Evolutionary conservation across 2,329 filamentous ascomycete species (phyloP).

Genomic region (Teratosphaeria zuluensis): DNA sequence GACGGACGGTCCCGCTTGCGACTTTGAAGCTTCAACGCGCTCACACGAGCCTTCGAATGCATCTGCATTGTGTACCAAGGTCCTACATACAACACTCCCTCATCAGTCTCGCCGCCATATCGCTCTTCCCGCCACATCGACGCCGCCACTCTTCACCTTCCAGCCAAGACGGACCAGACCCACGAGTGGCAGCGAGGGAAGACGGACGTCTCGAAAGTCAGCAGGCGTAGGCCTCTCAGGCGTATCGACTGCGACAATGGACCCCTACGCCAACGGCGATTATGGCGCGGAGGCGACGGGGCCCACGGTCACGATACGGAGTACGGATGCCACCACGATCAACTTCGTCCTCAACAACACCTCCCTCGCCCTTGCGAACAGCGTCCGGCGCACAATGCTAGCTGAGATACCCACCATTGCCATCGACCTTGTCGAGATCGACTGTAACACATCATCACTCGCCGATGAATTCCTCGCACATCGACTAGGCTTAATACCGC

Average conservation of each 20-base stretch:
- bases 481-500: slow-evolving; percentile 78
- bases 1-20: background rate
- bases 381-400: slow-evolving; percentile 79
- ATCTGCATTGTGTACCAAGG: background rate
- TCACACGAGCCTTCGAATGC: background rate
- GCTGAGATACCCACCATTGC: slow-evolving; percentile 91
- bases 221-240: background rate
- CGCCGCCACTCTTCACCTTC: too few relatives aligned
- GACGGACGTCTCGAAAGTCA: background rate
- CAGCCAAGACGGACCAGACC: background rate
- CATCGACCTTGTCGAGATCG: slow-evolving; percentile 88
- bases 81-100: background rate
- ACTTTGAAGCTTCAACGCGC: background rate
- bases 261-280: slow-evolving; percentile 1
- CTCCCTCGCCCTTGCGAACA: slow-evolving; percentile 86
- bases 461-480: slow-evolving; percentile 95
- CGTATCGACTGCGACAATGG: background rate
- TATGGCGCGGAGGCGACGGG: slow-evolving; percentile 13
- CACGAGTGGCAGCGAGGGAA: background rate
- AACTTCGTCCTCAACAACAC: slow-evolving; percentile 87
- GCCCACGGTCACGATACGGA: slow-evolving; percentile 9
- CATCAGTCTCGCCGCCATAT: too few relatives aligned
- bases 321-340: slow-evolving; percentile 62
- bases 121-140: too few relatives aligned
- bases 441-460: slow-evolving; percentile 88